Evolutionary conservation across 768 basidiomycete species (phyloP), one percentile per base, ranked within the genome.

Genomic region (Leucocoprinus leucothites): DNA sequence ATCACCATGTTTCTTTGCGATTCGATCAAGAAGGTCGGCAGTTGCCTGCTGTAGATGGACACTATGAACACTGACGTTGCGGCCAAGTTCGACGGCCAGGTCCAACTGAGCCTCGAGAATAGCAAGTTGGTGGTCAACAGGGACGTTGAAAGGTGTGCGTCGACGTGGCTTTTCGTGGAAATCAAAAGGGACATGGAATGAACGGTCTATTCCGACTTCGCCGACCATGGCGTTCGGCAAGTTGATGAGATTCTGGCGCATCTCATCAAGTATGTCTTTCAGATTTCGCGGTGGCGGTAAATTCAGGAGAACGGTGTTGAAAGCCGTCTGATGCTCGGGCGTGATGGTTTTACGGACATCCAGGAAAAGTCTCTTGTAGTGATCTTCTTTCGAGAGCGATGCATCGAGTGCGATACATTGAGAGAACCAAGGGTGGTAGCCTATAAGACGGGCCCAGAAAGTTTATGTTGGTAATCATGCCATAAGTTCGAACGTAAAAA

Each of bases 381-480:
- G 96, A 13, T 76, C 74, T 59, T 82, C 80, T 65, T 87, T 94
- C 19, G 80, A 74, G 25, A 67, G 57, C 8, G 42, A 60, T 13
- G 69, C 63, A 46, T 61, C 66, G 52, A 80, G 63, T 26, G 87
- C 79, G 63, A 97, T 91, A 58, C 78, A 78, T 68, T 97, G 85
- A 2, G 86, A 79, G 70, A 91, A 95, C 96, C 96, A 98, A 1
- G 96, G 96, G 66, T 98, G 96, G 64, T 93, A 86, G 43, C 95
- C 91, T 94, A 62, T 26, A 31, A 31, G 52, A 51, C 48, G 53
- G 31, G 57, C 43, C 53, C 46, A 24, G 26, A 42, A 11, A 28
- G 26, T 3, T 26, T 3, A 38, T 16, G 47, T 31, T n/a, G 25
- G 40, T 16, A 25, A 21, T 45, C 6, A 31, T 31, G 31, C 22